Conservation (phyloP, 1,284 basidiomycete species). For the Ceratobasidium sp. region DNA sequence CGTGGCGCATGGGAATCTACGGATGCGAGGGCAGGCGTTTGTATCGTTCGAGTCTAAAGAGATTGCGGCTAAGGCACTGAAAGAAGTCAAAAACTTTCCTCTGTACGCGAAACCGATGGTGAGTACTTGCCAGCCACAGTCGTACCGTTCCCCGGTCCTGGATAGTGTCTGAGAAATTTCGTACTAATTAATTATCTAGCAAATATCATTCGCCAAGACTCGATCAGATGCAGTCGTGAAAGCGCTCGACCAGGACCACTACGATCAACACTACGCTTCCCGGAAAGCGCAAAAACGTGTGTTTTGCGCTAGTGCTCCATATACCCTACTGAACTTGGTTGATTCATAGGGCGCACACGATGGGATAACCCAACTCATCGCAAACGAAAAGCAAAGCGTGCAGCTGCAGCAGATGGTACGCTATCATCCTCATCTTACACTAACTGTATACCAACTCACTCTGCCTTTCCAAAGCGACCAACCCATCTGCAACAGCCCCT, state of each 20-base stretch:
- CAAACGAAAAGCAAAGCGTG: constrained; percentile 80
- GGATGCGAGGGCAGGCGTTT: constrained; percentile 99
- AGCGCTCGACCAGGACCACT: constrained; percentile 66
- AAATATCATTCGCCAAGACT: constrained; percentile 91
- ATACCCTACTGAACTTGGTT: not conserved
- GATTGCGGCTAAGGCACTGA: constrained; percentile 84
- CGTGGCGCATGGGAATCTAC: constrained; percentile 88
- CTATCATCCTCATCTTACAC: constrained; percentile 17
- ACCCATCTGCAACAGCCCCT: constrained; percentile 69
- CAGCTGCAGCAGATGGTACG: constrained; percentile 74
- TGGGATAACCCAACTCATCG: constrained; percentile 86
- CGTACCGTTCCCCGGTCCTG: constrained; percentile 1
- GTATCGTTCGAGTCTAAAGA: constrained; percentile 87
- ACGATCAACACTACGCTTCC: constrained; percentile 77
- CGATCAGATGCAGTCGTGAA: constrained; percentile 90
- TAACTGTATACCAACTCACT: not conserved
- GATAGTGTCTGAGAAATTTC: constrained; percentile 21
- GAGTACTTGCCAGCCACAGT: constrained; percentile 45
- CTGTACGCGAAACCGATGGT: constrained; percentile 98
- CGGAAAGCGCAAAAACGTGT: constrained; percentile 84
- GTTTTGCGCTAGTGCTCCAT: constrained; percentile 44
- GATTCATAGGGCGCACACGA: constrained; percentile 57
- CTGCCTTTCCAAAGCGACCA: constrained; percentile 56
- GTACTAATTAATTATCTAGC: constrained; percentile 56
- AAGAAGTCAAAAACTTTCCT: constrained; percentile 93